Base-by-base conservation (phyloP, 2,329 filamentous ascomycete species). In the Allantophomopsis cytisporea region DNA sequence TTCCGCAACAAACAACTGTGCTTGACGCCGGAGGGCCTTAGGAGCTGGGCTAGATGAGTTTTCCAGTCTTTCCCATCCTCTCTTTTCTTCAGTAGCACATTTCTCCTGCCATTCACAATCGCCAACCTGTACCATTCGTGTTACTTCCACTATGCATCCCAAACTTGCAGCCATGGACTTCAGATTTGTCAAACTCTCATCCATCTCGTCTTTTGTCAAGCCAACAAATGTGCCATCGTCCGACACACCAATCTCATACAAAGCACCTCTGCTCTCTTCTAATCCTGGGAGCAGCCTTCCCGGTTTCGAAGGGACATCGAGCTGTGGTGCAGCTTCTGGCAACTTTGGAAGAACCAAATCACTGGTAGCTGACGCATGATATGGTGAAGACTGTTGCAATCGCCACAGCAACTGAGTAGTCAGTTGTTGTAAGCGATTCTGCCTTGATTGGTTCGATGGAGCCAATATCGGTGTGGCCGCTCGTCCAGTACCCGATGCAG, bases 331-430 rank as follows among this genome's bases (percentile, higher is more conserved):
- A n/a, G 54, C 61, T 40, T 88, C 77, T 0, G 85, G 84, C 3
- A 94, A 62, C 43, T 76, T 72, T 0, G 87, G 87, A 18, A 94
- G 63, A 8, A 87, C 74, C 13, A 86, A 66, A 42, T 85, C 79
- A 20, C 76, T 78, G 4, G 80, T 80, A 17, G 83, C 83, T 7
- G 83, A 83, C 2, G 83, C 77, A 60, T 95, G 88, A 56, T 93
- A 85, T 1, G 87, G 85, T 7, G 85, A 94, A 1, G 89, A 95
- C 57, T 98, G 91, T 55, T 96, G 88, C 41, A 98, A 61, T 37
- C 91, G 74, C 91, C 91, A 98, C 6, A 98, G 65, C 17, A 98
- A 68, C 58, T 98, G 91, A 0, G 91, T 98, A 0, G 89, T 98
- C 45, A 98, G 64, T 52, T 95, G 86, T 54, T 94, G 81, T 13